Base-by-base conservation (phyloP, 768 basidiomycete genomes). In the Lactarius quietus region DNA sequence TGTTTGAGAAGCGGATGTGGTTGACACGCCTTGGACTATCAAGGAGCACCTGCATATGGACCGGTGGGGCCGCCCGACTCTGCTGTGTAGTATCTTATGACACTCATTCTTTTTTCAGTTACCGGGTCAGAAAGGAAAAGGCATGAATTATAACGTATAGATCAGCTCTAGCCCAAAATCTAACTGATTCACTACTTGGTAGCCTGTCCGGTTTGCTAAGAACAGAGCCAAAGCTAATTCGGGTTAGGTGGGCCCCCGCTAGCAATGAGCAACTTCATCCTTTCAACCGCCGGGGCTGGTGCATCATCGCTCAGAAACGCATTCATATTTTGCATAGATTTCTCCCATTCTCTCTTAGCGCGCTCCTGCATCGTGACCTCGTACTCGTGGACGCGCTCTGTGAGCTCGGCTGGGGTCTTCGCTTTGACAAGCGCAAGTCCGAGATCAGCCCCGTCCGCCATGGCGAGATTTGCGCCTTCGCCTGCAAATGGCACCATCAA, bases 1-100 rank as follows among this genome's bases (percentile, higher is more conserved):
- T 82, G 6, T 71, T 83, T 59, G 82, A 83, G 76, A 91, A 88
- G 72, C 78, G 83, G 58, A 84, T 86, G 76, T 91, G 88, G 88
- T 84, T 62, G 82, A 85, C 59, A 77, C 78, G 0, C 85, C 87
- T 3, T 90, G 88, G 88, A 75, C 79, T 62, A 79, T 89, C 69
- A 80, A 85, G 66, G 87, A 87, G 68, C 85, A 87, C 71, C 73
- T 86, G 28, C 71, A 77, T 67, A 76, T 77, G 52, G 67, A 60
- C 43, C 60, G 60, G n/a, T 68, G 63, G 61, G 23, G 54, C 36
- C 26, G 35, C 15, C 12, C 3, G 20, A 2, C 10, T 52, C 33
- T 53, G 20, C 7, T 18, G 3, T 9, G 36, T 9, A 18, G 28
- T 43, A n/a, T 20, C 35, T 28, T 12, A 31, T 43, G 28, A 36